Evolutionary conservation across 169 alveolate genomes (phyloP).

Genomic region (Cryptosporidium canis): DNA sequence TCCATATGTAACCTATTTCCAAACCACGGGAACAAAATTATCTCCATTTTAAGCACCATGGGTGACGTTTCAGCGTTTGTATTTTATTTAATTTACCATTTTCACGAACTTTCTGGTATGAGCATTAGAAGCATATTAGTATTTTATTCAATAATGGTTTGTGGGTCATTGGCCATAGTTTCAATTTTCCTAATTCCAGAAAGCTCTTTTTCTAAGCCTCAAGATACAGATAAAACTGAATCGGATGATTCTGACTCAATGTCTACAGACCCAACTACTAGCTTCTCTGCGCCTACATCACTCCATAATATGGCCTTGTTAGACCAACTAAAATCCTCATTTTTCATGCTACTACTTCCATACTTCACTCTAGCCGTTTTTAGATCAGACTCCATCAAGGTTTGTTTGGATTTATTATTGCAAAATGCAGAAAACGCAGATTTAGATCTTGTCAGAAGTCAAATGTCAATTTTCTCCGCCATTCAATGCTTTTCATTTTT

Average conservation of each 20-base stretch:
- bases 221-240: neutral
- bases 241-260: constrained; percentile 9
- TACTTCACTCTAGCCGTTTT: constrained; percentile 63
- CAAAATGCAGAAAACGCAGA: neutral
- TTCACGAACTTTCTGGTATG: constrained; percentile 33
- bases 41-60: constrained; percentile 69
- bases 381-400: constrained; percentile 66
- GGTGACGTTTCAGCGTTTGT: constrained; percentile 71
- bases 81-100: constrained; percentile 42
- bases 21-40: constrained; percentile 48
- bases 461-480: constrained; percentile 58
- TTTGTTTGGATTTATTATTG: constrained; percentile 50
- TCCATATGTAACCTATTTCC: constrained; percentile 61
- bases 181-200: constrained; percentile 48
- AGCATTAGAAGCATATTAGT: constrained; percentile 11
- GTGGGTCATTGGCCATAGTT: constrained; percentile 37
- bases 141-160: constrained; percentile 30
- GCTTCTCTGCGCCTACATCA: neutral
- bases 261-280: neutral
- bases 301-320: constrained; percentile 14
- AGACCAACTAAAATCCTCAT: constrained; percentile 43
- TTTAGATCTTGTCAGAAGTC: constrained; percentile 16
- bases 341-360: constrained; percentile 29
- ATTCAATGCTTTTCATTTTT: constrained; percentile 57
- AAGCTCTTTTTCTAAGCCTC: constrained; percentile 1